Evolutionary conservation across 2,329 filamentous ascomycete species (phyloP), one percentile per base, ranked within the genome.

Genomic region (Xylaria sp.): DNA sequence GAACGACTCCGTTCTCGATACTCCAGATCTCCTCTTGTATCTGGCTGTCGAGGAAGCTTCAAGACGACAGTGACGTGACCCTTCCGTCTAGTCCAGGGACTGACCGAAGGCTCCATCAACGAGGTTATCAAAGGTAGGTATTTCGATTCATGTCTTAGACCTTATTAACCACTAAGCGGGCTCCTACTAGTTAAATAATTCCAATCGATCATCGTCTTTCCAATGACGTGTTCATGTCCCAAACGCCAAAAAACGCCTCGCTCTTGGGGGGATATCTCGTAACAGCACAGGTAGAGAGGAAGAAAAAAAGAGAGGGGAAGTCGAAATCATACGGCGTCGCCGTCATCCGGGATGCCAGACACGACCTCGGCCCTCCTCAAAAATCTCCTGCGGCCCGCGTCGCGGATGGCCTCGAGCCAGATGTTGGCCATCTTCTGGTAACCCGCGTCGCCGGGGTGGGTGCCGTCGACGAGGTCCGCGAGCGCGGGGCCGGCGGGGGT

Each of bases 371-470:
- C 52, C 13, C 13, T 20, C 18, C 52, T 41, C 19, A 71, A 53
- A 24, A 65, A 66, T 3, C 57, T 50, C n/a, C 48, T 50, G 0
- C 26, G 7, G 17, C 62, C 56, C 1, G 67, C 72, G n/a, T 67
- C 56, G 40, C 65, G 46, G 45, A 74, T 66, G 7, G 66, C 70
- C 0, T 56, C 40, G 44, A 64, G 65, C 64, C 66, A 72, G 16
- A 73, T 57, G 1, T 48, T 24, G 2, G 69, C 72, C 71, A 75
- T 74, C 61, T 70, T 72, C 19, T 43, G 40, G 50, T 74, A 74
- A 0, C 72, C 73, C 0, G 18, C 60, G 40, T 73, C 67, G 18
- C 59, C 66, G 5, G 73, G 72, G 48, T 73, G 71, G 0, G 57
- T 70, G 37, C 68, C 69, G 50, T 74, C 72, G 5, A 56, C 61